These are phyloP conservation scores for Chaetomium sp. DNA, from an alignment of 2,329 filamentous ascomycete genomes.

Conservation along the genomic window DNA sequence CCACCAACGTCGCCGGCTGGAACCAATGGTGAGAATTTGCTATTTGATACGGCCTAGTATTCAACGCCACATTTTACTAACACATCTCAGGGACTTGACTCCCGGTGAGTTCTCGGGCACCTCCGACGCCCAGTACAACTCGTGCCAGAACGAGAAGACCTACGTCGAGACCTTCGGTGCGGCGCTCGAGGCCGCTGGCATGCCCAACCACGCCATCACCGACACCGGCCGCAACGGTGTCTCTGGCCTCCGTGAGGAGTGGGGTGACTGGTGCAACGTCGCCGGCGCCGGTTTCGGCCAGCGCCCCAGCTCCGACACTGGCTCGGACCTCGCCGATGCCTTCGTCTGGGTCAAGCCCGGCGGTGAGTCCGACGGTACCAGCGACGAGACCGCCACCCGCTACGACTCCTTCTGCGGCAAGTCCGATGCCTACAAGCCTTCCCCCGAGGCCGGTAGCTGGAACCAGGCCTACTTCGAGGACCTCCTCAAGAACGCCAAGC, in stretches of 20 bases:
- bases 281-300: constrained; percentile 54
- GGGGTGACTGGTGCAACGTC: constrained; percentile 48
- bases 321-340: constrained; percentile 50
- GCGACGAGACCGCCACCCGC: constrained; percentile 29
- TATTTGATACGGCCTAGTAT: too few species aligned
- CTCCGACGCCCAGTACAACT: constrained; percentile 36
- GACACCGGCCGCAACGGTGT: constrained; percentile 38
- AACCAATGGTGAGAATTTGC: constrained; percentile 29
- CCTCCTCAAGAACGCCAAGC: constrained; percentile 37
- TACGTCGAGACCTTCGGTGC: constrained; percentile 37
- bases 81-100: constrained; percentile 22
- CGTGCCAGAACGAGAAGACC: constrained; percentile 37
- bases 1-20: constrained; percentile 37
- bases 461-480: constrained; percentile 41
- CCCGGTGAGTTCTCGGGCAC: constrained; percentile 38
- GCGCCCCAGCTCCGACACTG: constrained; percentile 51
- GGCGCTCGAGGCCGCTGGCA: constrained; percentile 33
- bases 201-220: constrained; percentile 38
- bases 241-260: constrained; percentile 36
- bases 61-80: too few species aligned
- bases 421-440: constrained; percentile 33
- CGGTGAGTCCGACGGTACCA: constrained; percentile 43
- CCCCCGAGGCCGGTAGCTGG: constrained; percentile 38
- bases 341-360: constrained; percentile 64
- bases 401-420: constrained; percentile 36